Evolutionary conservation across 495 filamentous ascomycete species (phyloP), one percentile per base, ranked within the genome.

Genomic region (Podospora conica): DNA sequence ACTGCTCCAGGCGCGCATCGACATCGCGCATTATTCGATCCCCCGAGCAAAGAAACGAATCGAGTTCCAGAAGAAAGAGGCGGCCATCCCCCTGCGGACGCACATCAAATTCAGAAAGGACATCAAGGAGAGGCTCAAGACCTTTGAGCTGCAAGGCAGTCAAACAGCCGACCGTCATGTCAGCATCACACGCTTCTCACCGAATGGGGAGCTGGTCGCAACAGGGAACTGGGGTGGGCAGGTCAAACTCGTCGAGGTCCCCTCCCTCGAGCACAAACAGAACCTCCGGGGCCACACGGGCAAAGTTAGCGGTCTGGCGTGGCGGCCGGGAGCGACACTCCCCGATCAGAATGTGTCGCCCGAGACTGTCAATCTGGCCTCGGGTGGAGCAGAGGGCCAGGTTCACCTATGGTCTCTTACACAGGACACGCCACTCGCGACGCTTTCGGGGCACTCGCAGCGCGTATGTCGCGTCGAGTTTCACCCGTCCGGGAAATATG

Each of bases 381-480:
- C 94, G 0, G 91, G 92, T 53, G 95, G 92, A 23, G 95, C 91
- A 1, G 96, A 97, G 77, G 93, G 93, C 9, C 86, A 90, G 61
- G 82, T 99, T 40, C 87, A 96, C 71, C 84, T 99, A 18, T 99
- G 95, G 95, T 91, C 93, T 24, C 81, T 97, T 29, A 86, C 85
- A 15, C 84, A 91, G 73, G 90, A 96, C 56, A 90, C 90, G 9
- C 95, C 95, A 0, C 72, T 98, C 20, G 82, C 90, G 3, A 97
- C 92, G 0, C 83, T 99, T 2, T 84, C 88, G 0, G 95, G 95
- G 0, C 95, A 98, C 73, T 88, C 85, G 11, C 91, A 88, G 15
- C 88, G 95, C 60, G 94, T 98, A 29, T 93, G 91, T 66, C 85
- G 96, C 63, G 88, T 96, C 53, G 96, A 97, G 68, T 96, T 98